Conservation (phyloP, 140 eudicot genomes). For the Stevia rebaudiana region DNA sequence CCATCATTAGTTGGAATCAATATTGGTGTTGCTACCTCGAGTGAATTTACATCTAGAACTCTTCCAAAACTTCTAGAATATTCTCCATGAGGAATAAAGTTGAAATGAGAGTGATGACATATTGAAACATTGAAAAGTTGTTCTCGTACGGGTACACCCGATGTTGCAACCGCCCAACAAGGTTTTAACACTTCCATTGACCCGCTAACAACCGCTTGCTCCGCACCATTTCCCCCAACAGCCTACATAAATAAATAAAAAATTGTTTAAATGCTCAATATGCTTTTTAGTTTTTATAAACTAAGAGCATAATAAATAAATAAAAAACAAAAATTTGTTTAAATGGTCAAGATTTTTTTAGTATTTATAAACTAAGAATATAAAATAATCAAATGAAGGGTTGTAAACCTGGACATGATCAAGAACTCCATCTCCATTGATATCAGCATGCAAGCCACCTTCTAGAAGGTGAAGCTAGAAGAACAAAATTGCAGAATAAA, state of each 20-base stretch:
- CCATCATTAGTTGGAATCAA: slow-evolving; percentile 78
- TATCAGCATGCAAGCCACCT: slow-evolving; percentile 98
- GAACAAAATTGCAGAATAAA: not conserved
- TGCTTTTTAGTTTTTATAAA: too few species aligned
- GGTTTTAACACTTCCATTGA: slow-evolving; percentile 95
- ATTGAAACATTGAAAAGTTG: slow-evolving; percentile 94
- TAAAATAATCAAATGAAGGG: too few species aligned
- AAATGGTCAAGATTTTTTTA: too few species aligned
- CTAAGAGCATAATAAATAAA: too few species aligned
- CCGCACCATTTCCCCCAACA: slow-evolving; percentile 95
- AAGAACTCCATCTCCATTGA: slow-evolving; percentile 96
- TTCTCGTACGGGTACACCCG: slow-evolving; percentile 96
- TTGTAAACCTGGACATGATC: slow-evolving; percentile 92
- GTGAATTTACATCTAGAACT: slow-evolving; percentile 52
- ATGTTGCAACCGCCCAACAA: slow-evolving; percentile 99
- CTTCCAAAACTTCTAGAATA: slow-evolving; percentile 75
- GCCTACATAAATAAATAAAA: slow-evolving; percentile 44
- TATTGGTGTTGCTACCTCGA: slow-evolving; percentile 93
- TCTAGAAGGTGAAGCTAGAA: slow-evolving; percentile 93
- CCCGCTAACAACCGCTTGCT: slow-evolving; percentile 89
- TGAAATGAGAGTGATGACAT: slow-evolving; percentile 73
- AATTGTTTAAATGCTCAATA: too few species aligned
- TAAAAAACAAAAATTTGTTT: too few species aligned
- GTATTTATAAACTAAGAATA: too few species aligned
- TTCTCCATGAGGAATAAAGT: slow-evolving; percentile 82